Evolutionary conservation across 2,329 filamentous ascomycete species (phyloP), one percentile per base, ranked within the genome.

Genomic region (Cadophora luteo-olivacea): DNA sequence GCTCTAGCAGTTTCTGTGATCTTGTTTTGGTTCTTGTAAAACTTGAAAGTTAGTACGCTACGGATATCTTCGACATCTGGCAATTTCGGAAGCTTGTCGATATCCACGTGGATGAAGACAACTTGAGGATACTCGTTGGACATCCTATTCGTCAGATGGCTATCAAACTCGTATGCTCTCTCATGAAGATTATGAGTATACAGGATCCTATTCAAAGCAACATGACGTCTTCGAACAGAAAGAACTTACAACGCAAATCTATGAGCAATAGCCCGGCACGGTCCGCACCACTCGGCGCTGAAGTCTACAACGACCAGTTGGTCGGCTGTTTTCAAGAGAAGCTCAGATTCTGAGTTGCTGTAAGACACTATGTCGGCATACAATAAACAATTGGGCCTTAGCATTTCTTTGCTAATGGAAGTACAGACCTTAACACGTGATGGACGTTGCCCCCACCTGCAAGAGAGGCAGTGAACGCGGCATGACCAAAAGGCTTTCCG

Each of bases 31-130:
- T 49, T 29, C 24, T 48, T 29, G 24, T 48, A 61, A 24, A 61
- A 49, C 22, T 9, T 32, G 60, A 32, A 61, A 6, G 60, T 51
- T 41, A 41, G 60, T 3, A 61, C 16, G 11, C 38, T 49, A 2
- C 38, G 36, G 24, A 51, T n/a, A 19, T 7, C 8, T 9, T 29
- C 16, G 32, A 25, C 38, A 14, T 45, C n/a, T 25, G 33, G 36
- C 7, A 45, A 19, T 5, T 4, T 29, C 12, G 33, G 3, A 48
- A 61, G 58, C 58, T 61, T 61, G 9, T 45, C 58, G 11, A 48
- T 61, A 29, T 61, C 58, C 8, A 48, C 58, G 24, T 41, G 22
- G 8, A 61, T 22, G n/a, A 61, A 61, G 3, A 61, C 16, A 4
- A 14, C 38, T 5, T 61, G 14, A 9, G 2, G 2, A 14, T 48